Base-by-base conservation (phyloP, 1,284 basidiomycete genomes). In the Trametes pubescens region DNA sequence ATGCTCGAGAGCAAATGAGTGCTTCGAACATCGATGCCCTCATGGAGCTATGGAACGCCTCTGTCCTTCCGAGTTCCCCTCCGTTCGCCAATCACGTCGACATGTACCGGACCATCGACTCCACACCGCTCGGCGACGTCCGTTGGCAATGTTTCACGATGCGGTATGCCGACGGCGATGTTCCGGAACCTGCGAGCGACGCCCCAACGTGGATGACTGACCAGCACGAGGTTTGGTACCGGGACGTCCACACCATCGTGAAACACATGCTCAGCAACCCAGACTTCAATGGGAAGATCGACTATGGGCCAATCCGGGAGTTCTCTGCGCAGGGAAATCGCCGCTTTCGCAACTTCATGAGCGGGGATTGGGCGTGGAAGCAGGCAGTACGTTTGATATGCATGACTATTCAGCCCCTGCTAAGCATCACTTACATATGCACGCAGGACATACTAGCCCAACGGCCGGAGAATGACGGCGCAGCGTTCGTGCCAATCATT, bases 401-500 rank as follows among this genome's bases (percentile, higher is more conserved):
- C n/a, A 8, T 44, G 18, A 5, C 37, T 5, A 18, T 18, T 21
- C 18, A 16, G n/a, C 2, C 22, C 21, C 21, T 21, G 7, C 40
- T 14, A 21, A 2, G n/a, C 44, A 22, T 46, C n/a, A n/a, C n/a
- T n/a, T n/a, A n/a, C n/a, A n/a, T n/a, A n/a, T n/a, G n/a, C n/a
- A n/a, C n/a, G 1, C 21, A 44, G 43, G 43, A 44, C 18, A 44
- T 44, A 2, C 14, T 44, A 8, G 11, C 43, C 1, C 1, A n/a
- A 8, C 5, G 21, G 14, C 22, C 11, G 11, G 22, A 44, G 29
- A 63, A 59, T 13, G 32, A 66, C 24, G 71, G 69, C 8, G 47
- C 70, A 0, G 59, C 67, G 43, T 70, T 74, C 49, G 52, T 65
- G 1, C 75, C 73, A 0, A 34, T 76, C 9, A 71, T 76, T 18